A percentile compares a stretch with the other conserved stretches of the same genome.
phyloP scores from a whole-genome alignment of 257 asterid genomes.

The Fraxinus pennsylvanica region DNA sequence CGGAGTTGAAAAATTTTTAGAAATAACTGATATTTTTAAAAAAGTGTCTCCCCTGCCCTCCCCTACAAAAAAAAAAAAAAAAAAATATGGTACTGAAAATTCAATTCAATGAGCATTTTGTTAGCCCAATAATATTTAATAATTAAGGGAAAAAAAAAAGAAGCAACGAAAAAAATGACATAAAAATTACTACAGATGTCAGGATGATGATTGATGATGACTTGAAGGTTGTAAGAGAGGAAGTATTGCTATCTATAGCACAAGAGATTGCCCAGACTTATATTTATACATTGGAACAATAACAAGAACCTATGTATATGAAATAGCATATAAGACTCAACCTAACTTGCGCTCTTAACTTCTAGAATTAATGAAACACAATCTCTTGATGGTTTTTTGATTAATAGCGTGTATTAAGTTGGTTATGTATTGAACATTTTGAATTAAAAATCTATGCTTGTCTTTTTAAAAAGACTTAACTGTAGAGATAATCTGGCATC shows the following conservation, averaged over 20 bases:
- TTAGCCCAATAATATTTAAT: too few species aligned
- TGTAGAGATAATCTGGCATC: not conserved
- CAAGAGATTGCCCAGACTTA: not conserved
- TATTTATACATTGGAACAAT: not conserved
- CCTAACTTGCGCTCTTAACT: slow-evolving; percentile 12
- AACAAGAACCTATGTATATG: not conserved
- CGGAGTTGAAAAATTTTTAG: not conserved
- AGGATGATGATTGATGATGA: not conserved
- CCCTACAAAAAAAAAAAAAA: not conserved
- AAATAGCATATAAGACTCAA: not conserved
- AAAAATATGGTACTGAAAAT: too few species aligned
- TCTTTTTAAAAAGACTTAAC: not conserved
- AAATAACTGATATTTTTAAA: not conserved
- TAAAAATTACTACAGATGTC: not conserved
- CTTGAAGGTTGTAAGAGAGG: not conserved
- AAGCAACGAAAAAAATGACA: not conserved
- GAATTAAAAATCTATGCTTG: not conserved
- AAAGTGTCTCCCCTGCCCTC: not conserved
- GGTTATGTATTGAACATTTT: not conserved
- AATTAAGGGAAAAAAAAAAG: too few species aligned
- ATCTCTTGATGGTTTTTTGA: slow-evolving; percentile 10
- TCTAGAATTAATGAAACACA: not conserved
- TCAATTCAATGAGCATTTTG: too few species aligned
- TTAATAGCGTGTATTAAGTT: not conserved
- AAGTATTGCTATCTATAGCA: not conserved